Base-by-base conservation (phyloP, 805 yeast genomes). In the Blastobotrys terrestris region DNA sequence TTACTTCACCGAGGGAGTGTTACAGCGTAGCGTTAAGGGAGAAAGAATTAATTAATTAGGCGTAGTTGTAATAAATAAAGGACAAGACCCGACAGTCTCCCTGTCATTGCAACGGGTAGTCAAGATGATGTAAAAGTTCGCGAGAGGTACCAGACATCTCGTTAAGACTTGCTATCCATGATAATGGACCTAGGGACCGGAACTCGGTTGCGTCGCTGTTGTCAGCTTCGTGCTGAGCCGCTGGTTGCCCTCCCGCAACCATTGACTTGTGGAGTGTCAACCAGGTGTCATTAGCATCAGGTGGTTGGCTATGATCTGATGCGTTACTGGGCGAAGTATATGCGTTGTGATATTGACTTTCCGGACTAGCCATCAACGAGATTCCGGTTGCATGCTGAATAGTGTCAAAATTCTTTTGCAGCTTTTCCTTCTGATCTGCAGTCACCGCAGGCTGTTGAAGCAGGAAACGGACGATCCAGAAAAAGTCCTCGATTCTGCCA, bases 391-490 rank as follows among this genome's bases (percentile, higher is more conserved):
- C 35, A 11, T 26, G 8, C 11, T 53, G 54, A 39, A 65, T 46
- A 51, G 64, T 66, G 50, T 87, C 35, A 11, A 26, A 26, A 26
- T 53, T 53, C 6, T 42, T 44, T 26, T 53, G 42, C 31, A 53
- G 46, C 44, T 21, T 35, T 5, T 20, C 39, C 18, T 53, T 53
- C 31, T 53, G 54, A 5, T 21, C 46, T 1, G 15, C 21, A 13
- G 48, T 19, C 22, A 53, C 18, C 14, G 50, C 39, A 14, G 53
- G 39, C n/a, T 48, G 50, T 26, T 39, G 35, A 13, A 53, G 48
- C 35, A 53, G 47, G 21, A 50, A 53, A 31, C 48, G 21, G 4
- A 51, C 46, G 21, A 53, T 43, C 56, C 56, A 53, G 21, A 53
- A 21, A 22, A 45, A 50, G 18, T 50, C 53, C 15, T 53, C 51